Evolutionary conservation across 1,284 basidiomycete genomes (phyloP).

Genomic region (Anthracocystis panici-leucophaei): DNA sequence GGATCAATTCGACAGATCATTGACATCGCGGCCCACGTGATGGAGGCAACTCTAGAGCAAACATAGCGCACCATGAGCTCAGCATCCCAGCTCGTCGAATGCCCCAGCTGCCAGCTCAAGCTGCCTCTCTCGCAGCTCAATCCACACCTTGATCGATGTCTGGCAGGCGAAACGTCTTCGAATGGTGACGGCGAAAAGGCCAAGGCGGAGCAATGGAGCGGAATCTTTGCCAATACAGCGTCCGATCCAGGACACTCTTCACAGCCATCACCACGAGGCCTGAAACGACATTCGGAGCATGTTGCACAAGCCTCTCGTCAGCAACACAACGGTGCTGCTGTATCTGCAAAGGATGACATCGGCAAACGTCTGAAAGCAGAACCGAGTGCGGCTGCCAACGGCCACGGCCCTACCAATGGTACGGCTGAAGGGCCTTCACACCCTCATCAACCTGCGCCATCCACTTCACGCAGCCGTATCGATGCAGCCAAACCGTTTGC

Average conservation of each 20-base stretch:
- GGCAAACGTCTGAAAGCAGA: slow-evolving; percentile 20
- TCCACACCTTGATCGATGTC: slow-evolving; percentile 61
- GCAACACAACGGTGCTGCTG: background rate
- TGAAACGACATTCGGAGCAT: slow-evolving; percentile 12
- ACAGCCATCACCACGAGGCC: slow-evolving; percentile 12
- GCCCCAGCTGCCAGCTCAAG: slow-evolving; percentile 53
- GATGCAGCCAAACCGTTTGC: slow-evolving; percentile 62
- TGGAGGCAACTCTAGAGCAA: background rate
- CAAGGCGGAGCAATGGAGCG: slow-evolving; percentile 32
- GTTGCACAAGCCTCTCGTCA: background rate
- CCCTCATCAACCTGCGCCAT: slow-evolving; percentile 7
- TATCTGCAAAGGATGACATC: background rate
- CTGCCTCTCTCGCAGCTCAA: slow-evolving; percentile 59
- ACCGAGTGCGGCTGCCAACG: background rate
- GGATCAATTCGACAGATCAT: background rate
- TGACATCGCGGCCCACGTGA: background rate
- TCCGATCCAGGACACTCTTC: background rate
- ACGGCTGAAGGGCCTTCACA: background rate
- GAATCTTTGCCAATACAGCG: slow-evolving; percentile 6
- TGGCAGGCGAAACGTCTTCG: slow-evolving; percentile 21
- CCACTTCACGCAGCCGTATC: slow-evolving; percentile 34
- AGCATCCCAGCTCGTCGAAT: slow-evolving; percentile 48
- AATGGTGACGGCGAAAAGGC: slow-evolving; percentile 7
- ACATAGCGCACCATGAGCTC: slow-evolving; percentile 27
- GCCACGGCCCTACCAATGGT: background rate